Evolutionary conservation across 139 green algal genomes (phyloP).

Genomic region (Picochlorum sp.): DNA sequence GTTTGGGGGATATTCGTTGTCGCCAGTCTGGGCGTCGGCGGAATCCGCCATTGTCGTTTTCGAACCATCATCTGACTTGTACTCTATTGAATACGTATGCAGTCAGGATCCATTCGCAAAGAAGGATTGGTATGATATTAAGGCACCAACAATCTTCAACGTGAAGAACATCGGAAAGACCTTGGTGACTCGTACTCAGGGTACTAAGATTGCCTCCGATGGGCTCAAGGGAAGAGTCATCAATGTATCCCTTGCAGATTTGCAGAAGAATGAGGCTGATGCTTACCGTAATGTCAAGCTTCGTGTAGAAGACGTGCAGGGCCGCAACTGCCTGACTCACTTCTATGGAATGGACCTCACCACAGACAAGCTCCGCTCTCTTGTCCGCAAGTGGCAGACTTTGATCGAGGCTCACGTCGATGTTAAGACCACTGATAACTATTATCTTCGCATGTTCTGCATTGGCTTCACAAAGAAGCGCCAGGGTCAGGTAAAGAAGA

Average conservation of each 20-base stretch:
- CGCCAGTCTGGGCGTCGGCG: too few species aligned
- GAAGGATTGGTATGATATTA: slow-evolving; percentile 99
- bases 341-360: slow-evolving; percentile 99
- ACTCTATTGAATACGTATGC: slow-evolving; percentile 20
- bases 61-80: neutral
- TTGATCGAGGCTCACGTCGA: slow-evolving; percentile 97
- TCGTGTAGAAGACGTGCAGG: slow-evolving; percentile 93
- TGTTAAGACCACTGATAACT: slow-evolving; percentile 99
- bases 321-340: slow-evolving; percentile 92
- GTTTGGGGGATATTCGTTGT: too few species aligned
- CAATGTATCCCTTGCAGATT: slow-evolving; percentile 90
- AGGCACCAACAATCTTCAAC: slow-evolving; percentile 93
- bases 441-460: slow-evolving; percentile 92
- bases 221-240: slow-evolving; percentile 96
- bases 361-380: slow-evolving; percentile 96
- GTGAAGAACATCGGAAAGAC: slow-evolving; percentile 94
- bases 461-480: slow-evolving; percentile 98
- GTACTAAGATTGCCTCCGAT: slow-evolving; percentile 99
- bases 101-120: slow-evolving; percentile 96
- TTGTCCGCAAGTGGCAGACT: slow-evolving; percentile 99
- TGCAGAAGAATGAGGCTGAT: slow-evolving; percentile 97
- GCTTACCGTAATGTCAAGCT: slow-evolving; percentile 96
- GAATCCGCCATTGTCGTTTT: neutral
- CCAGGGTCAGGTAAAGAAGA: slow-evolving; percentile 86
- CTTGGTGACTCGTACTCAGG: slow-evolving; percentile 89